phyloP scores from a whole-genome alignment of 371 early-diverging fungal species.

The Fennellomyces sp. region DNA sequence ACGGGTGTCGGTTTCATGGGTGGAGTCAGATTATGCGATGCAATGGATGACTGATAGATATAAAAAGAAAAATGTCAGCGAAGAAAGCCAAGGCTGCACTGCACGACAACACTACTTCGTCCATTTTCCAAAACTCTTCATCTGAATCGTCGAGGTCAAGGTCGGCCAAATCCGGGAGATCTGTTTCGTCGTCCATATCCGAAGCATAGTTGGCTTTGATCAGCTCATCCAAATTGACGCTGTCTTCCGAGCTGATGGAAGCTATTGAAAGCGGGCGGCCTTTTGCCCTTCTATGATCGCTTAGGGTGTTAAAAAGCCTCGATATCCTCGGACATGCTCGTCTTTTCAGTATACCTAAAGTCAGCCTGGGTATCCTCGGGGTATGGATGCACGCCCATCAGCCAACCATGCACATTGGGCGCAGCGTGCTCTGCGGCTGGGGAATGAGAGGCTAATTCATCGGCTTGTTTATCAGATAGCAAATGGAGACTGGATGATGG shows the following conservation, averaged over 20 bases:
- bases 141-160: slow-evolving; percentile 49
- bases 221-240: slow-evolving; percentile 45
- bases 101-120: slow-evolving; percentile 25
- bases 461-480: background rate
- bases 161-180: slow-evolving; percentile 34
- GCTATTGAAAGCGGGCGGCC: slow-evolving; percentile 36
- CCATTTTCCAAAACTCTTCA: slow-evolving; percentile 52
- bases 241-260: slow-evolving; percentile 48
- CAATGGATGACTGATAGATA: slow-evolving; percentile 3
- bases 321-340: background rate
- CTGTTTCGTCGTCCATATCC: slow-evolving; percentile 47
- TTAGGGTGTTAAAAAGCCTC: too few relatives aligned
- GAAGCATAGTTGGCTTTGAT: slow-evolving; percentile 43
- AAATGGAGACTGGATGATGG: background rate
- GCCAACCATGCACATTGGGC: slow-evolving; percentile 25
- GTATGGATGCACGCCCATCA: slow-evolving; percentile 21
- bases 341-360: background rate
- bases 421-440: background rate
- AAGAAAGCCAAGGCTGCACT: too few relatives aligned
- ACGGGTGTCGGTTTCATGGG: background rate
- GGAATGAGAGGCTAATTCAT: background rate
- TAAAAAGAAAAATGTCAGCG: too few relatives aligned
- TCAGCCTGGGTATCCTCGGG: slow-evolving; percentile 2
- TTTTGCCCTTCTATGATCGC: slow-evolving; percentile 8
- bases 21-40: slow-evolving; percentile 2